Base-by-base conservation (phyloP, 345 rosid species). In the Gossypium longicalyx region DNA sequence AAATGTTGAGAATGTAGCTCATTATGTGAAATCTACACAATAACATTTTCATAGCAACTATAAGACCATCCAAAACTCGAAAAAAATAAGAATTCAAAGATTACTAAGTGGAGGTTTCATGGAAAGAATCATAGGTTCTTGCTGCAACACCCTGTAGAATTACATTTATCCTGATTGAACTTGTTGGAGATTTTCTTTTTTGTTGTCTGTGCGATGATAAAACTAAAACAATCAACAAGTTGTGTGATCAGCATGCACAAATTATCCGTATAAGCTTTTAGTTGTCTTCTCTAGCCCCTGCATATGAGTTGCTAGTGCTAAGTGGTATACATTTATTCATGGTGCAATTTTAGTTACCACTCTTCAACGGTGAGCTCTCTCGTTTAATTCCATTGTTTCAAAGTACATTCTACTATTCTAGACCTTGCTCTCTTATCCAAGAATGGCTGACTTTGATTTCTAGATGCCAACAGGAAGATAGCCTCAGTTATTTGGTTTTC, bases 121-220 rank as follows among this genome's bases (percentile, higher is more conserved):
- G n/a, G 51, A 11, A 65, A 41, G 52, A 43, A 20, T 65, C 9
- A 15, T 45, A 45, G 22, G 52, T 43, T 19, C 52, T 11, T 65
- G 17, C 70, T n/a, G 52, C 70, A 65, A 65, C 19, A 65, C 70
- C 70, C 47, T 41, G 51, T 41, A 43, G 60, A 56, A 56, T 19
- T 56, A 56, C 60, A 34, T 19, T 8, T 19, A 56, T 19, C 25
- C 25, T 56, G 60, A 8, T 56, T 9, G 25, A 56, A 56, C 60
- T 19, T 56, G 60, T 56, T 54, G 59, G 59, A 54, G 19, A 1
- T 34, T 34, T n/a, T 7, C 9, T 54, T 9, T 9, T 2, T 54
- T 54, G 12, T 54, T 3, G 59, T n/a, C 59, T 54, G 2, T 19
- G 9, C 59, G 59, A 54, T 54, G 25, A 19, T 53, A 53, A n/a